These are phyloP conservation scores for Phlyctochytrium bullatum DNA, from an alignment of 192 early-diverging fungal species.

Conservation along the genomic window DNA sequence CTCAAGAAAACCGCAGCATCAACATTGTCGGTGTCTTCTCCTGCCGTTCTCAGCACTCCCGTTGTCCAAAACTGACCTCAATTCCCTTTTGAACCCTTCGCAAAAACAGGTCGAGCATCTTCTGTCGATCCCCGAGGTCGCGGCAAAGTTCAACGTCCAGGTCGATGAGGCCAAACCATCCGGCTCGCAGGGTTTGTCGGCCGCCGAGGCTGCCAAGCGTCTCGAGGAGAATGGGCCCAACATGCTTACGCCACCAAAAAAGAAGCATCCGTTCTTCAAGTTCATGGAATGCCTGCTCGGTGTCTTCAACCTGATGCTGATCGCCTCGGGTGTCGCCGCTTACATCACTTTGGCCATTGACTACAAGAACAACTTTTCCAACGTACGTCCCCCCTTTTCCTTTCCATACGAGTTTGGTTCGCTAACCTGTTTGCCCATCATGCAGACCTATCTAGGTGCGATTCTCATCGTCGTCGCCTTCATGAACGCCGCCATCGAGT, in stretches of 20 bases:
- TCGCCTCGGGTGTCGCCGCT: slow-evolving; percentile 75
- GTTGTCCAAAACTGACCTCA: too few relatives aligned
- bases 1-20: too few relatives aligned
- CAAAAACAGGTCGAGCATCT: too few relatives aligned
- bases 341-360: slow-evolving; percentile 75
- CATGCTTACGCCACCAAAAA: slow-evolving; percentile 71
- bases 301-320: slow-evolving; percentile 88
- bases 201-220: slow-evolving; percentile 13
- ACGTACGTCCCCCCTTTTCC: too few relatives aligned
- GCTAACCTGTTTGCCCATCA: neutral
- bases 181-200: slow-evolving; percentile 32
- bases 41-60: too few relatives aligned
- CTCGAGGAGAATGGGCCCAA: slow-evolving; percentile 50
- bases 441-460: slow-evolving; percentile 48
- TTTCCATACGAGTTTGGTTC: neutral
- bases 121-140: too few relatives aligned
- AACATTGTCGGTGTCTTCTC: too few relatives aligned
- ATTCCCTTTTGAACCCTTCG: too few relatives aligned
- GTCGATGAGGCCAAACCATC: neutral
- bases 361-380: slow-evolving; percentile 69
- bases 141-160: too few relatives aligned
- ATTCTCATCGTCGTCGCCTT: slow-evolving; percentile 51
- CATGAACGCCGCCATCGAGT: slow-evolving; percentile 55
- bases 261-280: slow-evolving; percentile 62
- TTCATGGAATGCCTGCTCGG: slow-evolving; percentile 74